Percentiles rank a stretch among this genome's conserved stretches.
phyloP scores from a whole-genome alignment of 2,329 filamentous ascomycete species.

The Stylonectria norvegica region DNA sequence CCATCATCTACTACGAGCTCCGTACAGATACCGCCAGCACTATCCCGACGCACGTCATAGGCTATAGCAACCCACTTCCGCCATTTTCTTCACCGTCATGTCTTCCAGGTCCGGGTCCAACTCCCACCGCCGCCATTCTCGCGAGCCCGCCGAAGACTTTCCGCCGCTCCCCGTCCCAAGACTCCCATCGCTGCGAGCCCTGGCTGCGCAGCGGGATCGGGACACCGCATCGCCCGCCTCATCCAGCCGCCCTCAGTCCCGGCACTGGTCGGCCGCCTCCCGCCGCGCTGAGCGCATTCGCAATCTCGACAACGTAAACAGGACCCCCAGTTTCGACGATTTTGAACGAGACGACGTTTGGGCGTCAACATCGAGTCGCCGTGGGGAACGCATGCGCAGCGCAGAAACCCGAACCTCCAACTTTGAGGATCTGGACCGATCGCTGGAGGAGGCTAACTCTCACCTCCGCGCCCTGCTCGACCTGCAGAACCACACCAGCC shows the following conservation, averaged over 20 bases:
- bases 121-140: constrained; percentile 30
- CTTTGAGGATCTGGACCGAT: constrained; percentile 38
- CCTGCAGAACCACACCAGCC: constrained; percentile 31
- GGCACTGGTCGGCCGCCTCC: constrained; percentile 27
- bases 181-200: constrained; percentile 32
- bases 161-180: constrained; percentile 31
- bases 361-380: constrained; percentile 24
- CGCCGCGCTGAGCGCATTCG: constrained; percentile 37
- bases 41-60: constrained; percentile 20
- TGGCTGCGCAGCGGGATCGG: constrained; percentile 29
- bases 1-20: too few species aligned
- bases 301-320: constrained; percentile 32
- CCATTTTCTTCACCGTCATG: constrained; percentile 21
- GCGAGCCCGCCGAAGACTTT: constrained; percentile 30
- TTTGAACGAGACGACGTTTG: constrained; percentile 24
- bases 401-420: constrained; percentile 26
- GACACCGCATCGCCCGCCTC: constrained; percentile 23
- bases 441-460: constrained; percentile 42
- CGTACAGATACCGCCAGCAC: too few species aligned
- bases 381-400: constrained; percentile 23
- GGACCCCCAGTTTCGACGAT: constrained; percentile 24
- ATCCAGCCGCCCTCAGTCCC: constrained; percentile 19
- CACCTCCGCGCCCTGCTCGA: constrained; percentile 44
- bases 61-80: constrained; percentile 8
- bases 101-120: constrained; percentile 32